Base-by-base conservation (phyloP, 2,329 filamentous ascomycete genomes). In the Aureobasidium melanogenum region DNA sequence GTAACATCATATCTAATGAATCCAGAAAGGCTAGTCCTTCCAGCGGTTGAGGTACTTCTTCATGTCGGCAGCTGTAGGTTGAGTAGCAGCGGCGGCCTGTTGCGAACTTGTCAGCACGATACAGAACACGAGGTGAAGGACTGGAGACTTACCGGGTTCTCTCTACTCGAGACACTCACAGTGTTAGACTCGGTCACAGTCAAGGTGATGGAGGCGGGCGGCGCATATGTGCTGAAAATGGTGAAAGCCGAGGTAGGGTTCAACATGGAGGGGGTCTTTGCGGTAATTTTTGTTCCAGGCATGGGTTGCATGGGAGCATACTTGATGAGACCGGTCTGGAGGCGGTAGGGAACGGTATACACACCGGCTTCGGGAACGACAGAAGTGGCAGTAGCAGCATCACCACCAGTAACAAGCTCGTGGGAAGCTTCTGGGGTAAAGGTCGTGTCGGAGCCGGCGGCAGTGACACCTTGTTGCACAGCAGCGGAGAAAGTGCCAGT, bases 261-360 rank as follows among this genome's bases (percentile, higher is more conserved):
- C 65, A 81, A 71, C 8, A 79, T 79, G 46, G 74, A 77, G 15
- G 75, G 72, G 5, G 72, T 73, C 66, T 79, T 82, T 39, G 77
- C 76, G 2, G 82, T 83, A 63, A 86, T 84, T 67, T 82, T 82
- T 5, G 80, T 84, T 12, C 78, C 77, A 2, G 84, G 83, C n/a
- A 79, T 74, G 55, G 78, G 78, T 63, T 84, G 81, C 80, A 84
- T 83, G 1, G 84, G 83, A 14, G 84, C 84, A 69, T 84, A 87
- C 67, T 79, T 80, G 4, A 80, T 85, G 32, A 75, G 68, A 1
- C 83, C 84, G 0, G 77, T 80, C 69, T 87, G 84, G 66, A 79
- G 72, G 3, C 75, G 76, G 66, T 84, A 86, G 4, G 81, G 78
- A 8, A 84, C 71, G 1, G 68, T 74, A 64, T 72, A 75, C 30